Percentiles rank a stretch among this genome's conserved stretches.
Conservation (phyloP, 2,329 filamentous ascomycete species). For the Alternaria postmessia region DNA sequence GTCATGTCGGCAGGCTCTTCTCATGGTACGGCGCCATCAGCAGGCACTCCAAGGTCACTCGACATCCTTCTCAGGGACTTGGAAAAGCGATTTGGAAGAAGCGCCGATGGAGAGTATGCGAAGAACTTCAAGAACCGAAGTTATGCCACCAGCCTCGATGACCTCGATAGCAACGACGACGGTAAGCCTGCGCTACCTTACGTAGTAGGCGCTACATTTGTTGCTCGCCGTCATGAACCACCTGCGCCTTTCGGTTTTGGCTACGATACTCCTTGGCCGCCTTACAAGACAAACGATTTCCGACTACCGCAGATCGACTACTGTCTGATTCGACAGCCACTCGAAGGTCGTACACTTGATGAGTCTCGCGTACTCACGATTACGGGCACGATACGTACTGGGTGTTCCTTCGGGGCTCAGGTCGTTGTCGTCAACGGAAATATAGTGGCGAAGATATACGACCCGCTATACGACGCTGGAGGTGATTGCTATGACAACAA, state of each 20-base stretch:
- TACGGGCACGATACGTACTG: constrained; percentile 5
- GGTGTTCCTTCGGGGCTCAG: constrained; percentile 6
- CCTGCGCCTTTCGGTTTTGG: constrained; percentile 7
- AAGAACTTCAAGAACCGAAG: background rate
- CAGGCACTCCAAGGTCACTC: background rate
- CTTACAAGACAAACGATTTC: background rate
- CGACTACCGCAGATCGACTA: constrained; percentile 5
- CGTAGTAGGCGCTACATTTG: constrained; percentile 4
- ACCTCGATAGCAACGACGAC: background rate
- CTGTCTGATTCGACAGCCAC: constrained; percentile 1
- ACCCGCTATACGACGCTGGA: constrained; percentile 11
- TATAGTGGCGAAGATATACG: constrained; percentile 16
- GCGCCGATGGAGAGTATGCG: background rate
- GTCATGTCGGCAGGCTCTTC: background rate
- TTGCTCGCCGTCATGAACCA: constrained; percentile 4
- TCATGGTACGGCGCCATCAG: background rate
- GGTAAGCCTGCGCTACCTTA: constrained; percentile 10
- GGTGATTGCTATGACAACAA: background rate
- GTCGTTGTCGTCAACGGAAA: constrained; percentile 2
- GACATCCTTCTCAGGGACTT: background rate
- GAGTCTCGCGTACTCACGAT: background rate
- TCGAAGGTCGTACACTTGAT: background rate
- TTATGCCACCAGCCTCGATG: background rate
- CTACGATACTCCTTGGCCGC: constrained; percentile 2
- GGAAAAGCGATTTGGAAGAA: background rate